Conservation (phyloP, 345 rosid species). For the Rubroshorea leprosula region DNA sequence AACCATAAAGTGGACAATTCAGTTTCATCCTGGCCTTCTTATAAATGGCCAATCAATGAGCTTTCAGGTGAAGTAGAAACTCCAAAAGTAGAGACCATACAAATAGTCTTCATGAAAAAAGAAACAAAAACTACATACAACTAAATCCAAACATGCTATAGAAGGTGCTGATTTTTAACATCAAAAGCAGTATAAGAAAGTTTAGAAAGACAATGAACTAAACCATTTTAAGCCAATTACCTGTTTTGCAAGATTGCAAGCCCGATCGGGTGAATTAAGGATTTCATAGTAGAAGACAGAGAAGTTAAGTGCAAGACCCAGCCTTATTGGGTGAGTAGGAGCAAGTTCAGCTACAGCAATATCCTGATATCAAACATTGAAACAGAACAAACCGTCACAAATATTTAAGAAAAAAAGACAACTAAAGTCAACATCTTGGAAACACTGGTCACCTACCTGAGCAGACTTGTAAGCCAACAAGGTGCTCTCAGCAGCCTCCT, state of each 20-base stretch:
- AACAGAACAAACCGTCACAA: conserved; percentile 1
- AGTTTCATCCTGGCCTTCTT: too few relatives aligned
- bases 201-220: background rate
- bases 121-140: too few relatives aligned
- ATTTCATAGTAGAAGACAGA: conserved; percentile 98
- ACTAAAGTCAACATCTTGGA: background rate
- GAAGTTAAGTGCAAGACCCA: conserved; percentile 98
- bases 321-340: conserved; percentile 93
- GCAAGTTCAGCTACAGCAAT: conserved; percentile 85
- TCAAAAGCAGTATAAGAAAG: background rate
- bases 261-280: conserved; percentile 96
- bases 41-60: too few relatives aligned
- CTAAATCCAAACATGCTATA: background rate
- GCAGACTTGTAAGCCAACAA: conserved; percentile 93
- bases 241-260: conserved; percentile 94
- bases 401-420: background rate
- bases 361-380: conserved; percentile 46
- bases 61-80: too few relatives aligned
- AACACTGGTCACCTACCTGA: conserved; percentile 43
- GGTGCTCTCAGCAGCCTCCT: conserved; percentile 98
- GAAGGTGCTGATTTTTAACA: too few relatives aligned
- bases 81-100: too few relatives aligned
- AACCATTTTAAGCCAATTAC: conserved; percentile 24
- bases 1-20: too few relatives aligned
- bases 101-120: too few relatives aligned